Percentiles rank a stretch among this genome's conserved stretches.
Conservation (phyloP, 352 stramenopile species). For the Pythium dissimile region DNA sequence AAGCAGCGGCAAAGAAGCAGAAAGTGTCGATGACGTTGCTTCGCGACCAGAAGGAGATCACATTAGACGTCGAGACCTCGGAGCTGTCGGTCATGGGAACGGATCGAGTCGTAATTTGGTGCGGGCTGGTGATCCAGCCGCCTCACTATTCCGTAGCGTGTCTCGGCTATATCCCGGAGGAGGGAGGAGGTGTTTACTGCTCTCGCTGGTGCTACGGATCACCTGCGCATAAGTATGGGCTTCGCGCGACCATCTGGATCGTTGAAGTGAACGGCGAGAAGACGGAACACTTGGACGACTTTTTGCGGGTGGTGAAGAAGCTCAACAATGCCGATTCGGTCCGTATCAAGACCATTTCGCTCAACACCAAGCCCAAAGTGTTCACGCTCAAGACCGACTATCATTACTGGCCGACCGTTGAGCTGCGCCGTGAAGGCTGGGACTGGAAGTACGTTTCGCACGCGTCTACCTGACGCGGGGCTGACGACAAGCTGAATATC, state of each 20-base stretch:
- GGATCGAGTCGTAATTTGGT: slow-evolving; percentile 89
- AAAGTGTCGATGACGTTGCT: slow-evolving; percentile 66
- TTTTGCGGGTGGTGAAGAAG: slow-evolving; percentile 78
- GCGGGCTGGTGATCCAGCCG: slow-evolving; percentile 88
- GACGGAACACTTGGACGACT: slow-evolving; percentile 79
- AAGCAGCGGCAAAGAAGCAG: slow-evolving; percentile 44
- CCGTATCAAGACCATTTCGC: slow-evolving; percentile 87
- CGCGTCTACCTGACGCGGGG: slow-evolving; percentile 5
- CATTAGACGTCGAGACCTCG: slow-evolving; percentile 53
- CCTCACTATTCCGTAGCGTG: slow-evolving; percentile 85
- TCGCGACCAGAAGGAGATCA: slow-evolving; percentile 68
- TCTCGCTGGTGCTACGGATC: slow-evolving; percentile 91
- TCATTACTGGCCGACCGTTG: slow-evolving; percentile 89
- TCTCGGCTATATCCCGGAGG: slow-evolving; percentile 82
- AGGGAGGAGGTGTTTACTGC: slow-evolving; percentile 84
- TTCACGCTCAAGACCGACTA: slow-evolving; percentile 91
- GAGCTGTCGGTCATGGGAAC: slow-evolving; percentile 79
- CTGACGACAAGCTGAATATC: no score
- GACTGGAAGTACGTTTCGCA: slow-evolving; percentile 79
- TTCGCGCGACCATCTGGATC: slow-evolving; percentile 90
- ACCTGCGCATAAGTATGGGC: slow-evolving; percentile 88
- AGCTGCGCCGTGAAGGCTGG: slow-evolving; percentile 61
- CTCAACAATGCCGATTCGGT: slow-evolving; percentile 81
- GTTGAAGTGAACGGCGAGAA: slow-evolving; percentile 87
- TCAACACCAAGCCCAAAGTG: slow-evolving; percentile 88